Evolutionary conservation across 441 rosid genomes (phyloP), one percentile per base, ranked within the genome.

Genomic region (Corymbia citriodora): DNA sequence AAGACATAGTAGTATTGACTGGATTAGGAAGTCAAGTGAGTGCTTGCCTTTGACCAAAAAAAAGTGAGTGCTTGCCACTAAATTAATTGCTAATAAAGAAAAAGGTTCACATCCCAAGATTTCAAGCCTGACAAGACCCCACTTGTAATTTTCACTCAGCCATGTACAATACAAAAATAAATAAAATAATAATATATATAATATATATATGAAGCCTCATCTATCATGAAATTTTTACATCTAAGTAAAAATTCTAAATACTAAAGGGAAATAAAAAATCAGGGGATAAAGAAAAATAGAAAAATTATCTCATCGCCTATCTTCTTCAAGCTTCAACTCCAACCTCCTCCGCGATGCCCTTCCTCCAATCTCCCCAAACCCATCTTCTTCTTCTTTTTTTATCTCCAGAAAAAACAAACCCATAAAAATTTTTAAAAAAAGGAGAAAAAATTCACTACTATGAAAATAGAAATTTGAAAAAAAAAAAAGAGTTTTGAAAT

Each of bases 361-460:
- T 68, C 79, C 23, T 70, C 81, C 81, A 33, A 9, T 70, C 81
- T 70, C 13, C 81, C 21, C 81, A 33, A 70, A 70, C 23, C 79
- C 81, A 33, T 33, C 33, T 33, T 33, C 33, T 33, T 33, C 33
- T 33, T 33, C 33, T 33, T 33, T 31, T 70, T 70, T 70, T 70
- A 70, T 70, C 45, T 33, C 81, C 27, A 36, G 40, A 6, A 40
- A 40, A 45, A 40, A 40, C 40, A 21, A 2, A 1, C 52, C n/a
- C 85, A 23, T n/a, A 12, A 74, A 10, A 3, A 0, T 45, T 9
- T 18, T 29, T 29, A 0, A 45, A 79, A 31, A 17, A 10, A 7
- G 14, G 29, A 11, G 2, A 18, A 40, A 79, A 79, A 72, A 79
- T 3, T 45, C 52, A 53, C 88, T 90, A 12, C 57, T 8, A 63